Percentiles rank a stretch among this genome's conserved stretches.
Evolutionary conservation across 2,329 filamentous ascomycete genomes (phyloP).

Genomic region (Aspergillus sp.): DNA sequence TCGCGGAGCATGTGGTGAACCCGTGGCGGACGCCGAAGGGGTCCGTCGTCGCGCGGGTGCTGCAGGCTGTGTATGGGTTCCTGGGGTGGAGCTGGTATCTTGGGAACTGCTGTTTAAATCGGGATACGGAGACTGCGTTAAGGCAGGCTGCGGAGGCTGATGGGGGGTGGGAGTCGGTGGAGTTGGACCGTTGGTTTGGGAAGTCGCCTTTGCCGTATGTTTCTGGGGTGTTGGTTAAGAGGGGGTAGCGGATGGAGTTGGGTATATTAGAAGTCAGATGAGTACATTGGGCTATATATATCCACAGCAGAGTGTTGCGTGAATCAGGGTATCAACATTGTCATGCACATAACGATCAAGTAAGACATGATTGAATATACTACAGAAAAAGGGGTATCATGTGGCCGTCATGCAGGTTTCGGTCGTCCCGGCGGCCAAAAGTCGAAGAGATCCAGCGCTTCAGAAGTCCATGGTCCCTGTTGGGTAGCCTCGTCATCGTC

Average conservation of each 20-base stretch:
- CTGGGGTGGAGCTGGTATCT: constrained; percentile 54
- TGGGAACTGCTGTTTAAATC: constrained; percentile 51
- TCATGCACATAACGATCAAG: too few species aligned
- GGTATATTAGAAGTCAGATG: background rate
- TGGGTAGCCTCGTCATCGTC: constrained; percentile 18
- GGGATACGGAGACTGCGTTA: constrained; percentile 48
- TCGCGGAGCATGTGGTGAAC: constrained; percentile 57
- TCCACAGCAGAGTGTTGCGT: background rate
- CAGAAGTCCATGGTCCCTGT: constrained; percentile 42
- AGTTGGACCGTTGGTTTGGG: constrained; percentile 44
- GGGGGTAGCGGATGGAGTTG: constrained; percentile 7
- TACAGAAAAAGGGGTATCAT: background rate
- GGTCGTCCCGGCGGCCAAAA: constrained; percentile 42
- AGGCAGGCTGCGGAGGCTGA: constrained; percentile 40
- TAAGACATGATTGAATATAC: too few species aligned
- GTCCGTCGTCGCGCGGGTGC: constrained; percentile 41
- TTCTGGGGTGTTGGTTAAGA: constrained; percentile 43
- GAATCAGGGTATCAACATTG: background rate
- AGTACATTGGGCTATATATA: too few species aligned
- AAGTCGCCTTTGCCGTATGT: constrained; percentile 42
- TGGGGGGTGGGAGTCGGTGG: constrained; percentile 49
- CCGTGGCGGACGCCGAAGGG: constrained; percentile 49
- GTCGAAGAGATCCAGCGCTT: constrained; percentile 44
- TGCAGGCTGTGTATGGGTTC: constrained; percentile 48
- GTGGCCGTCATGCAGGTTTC: constrained; percentile 26